Evolutionary conservation across 148 eudicot genomes (phyloP).

Genomic region (Rhododendron henanense): DNA sequence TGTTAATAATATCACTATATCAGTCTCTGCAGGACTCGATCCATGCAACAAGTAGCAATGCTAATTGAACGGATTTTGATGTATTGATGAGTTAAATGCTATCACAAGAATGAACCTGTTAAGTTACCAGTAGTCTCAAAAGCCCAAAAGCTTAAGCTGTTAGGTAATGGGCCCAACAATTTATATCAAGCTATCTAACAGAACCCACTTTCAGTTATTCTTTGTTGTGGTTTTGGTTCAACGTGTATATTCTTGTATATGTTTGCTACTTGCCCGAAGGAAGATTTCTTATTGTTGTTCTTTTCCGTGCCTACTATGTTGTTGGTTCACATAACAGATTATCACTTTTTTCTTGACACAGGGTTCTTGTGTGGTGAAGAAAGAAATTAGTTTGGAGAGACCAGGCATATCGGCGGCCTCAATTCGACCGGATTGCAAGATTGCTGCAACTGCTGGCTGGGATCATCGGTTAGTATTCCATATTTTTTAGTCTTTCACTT

Average conservation of each 20-base stretch:
- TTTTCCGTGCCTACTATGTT: not conserved
- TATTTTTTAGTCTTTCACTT: not conserved
- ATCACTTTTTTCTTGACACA: constrained; percentile 14
- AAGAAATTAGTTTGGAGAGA: constrained; percentile 82
- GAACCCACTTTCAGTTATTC: not conserved
- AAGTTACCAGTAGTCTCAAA: too few relatives aligned
- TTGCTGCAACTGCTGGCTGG: constrained; percentile 94
- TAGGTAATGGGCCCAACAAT: not conserved
- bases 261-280: not conserved
- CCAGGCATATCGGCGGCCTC: constrained; percentile 75
- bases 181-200: not conserved
- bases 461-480: constrained; percentile 61
- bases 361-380: constrained; percentile 69
- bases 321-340: not conserved
- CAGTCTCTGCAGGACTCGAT: not conserved
- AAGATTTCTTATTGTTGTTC: not conserved
- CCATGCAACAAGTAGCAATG: not conserved
- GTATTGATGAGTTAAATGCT: not conserved
- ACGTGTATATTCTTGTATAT: not conserved
- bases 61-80: not conserved
- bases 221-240: not conserved
- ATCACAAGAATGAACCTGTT: not conserved
- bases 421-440: constrained; percentile 70
- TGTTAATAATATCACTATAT: not conserved
- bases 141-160: too few relatives aligned